Evolutionary conservation across 441 rosid species (phyloP).

Genomic region (Croton laevigatus): DNA sequence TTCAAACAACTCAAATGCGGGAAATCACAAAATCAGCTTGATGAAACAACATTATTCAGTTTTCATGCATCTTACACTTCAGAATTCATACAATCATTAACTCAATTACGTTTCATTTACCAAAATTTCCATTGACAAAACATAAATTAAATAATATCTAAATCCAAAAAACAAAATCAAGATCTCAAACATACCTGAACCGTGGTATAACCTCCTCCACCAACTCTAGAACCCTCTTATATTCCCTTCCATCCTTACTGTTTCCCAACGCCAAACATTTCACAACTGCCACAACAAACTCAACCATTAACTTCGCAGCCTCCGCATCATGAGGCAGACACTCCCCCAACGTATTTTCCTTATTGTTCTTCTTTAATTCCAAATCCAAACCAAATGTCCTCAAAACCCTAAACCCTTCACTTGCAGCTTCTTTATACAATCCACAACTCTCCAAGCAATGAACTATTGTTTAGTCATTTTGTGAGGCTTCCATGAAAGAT

Average conservation of each 20-base stretch:
- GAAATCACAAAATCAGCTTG: no score
- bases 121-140: not conserved
- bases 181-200: constrained; percentile 47
- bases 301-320: constrained; percentile 49
- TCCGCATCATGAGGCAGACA: constrained; percentile 56
- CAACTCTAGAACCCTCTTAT: constrained; percentile 40
- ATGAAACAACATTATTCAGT: no score
- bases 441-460: constrained; percentile 56
- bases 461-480: constrained; percentile 52
- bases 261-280: constrained; percentile 48
- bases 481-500: constrained; percentile 63
- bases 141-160: not conserved
- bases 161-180: not conserved
- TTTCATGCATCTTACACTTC: no score
- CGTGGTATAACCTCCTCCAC: constrained; percentile 65
- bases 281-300: constrained; percentile 46
- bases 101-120: not conserved
- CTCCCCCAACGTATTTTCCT: constrained; percentile 2
- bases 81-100: no score
- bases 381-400: constrained; percentile 39
- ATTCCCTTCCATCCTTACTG: constrained; percentile 43
- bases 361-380: constrained; percentile 1
- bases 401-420: constrained; percentile 51
- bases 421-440: constrained; percentile 38
- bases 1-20: no score